Evolutionary conservation across 2,329 filamentous ascomycete genomes (phyloP).

Genomic region (Botrytis fabae): DNA sequence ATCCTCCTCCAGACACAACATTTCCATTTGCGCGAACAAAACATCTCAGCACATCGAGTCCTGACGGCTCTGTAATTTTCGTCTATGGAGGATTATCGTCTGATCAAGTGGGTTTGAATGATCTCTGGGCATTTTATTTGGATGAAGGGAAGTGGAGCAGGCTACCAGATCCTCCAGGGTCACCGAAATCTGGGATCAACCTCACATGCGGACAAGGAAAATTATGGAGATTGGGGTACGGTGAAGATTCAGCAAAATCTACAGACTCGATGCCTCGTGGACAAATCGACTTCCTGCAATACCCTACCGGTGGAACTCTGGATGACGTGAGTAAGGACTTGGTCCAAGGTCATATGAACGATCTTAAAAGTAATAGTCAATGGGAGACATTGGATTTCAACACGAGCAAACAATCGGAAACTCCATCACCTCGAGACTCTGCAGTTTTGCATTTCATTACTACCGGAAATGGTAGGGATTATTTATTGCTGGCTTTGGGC

Average conservation of each 20-base stretch:
- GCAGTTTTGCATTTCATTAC: conserved; percentile 11
- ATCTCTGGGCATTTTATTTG: conserved; percentile 17
- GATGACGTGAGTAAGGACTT: neutral
- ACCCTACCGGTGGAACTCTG: conserved; percentile 6
- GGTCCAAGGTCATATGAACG: neutral
- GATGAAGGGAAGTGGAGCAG: conserved; percentile 15
- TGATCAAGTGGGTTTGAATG: neutral
- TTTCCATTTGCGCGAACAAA: neutral
- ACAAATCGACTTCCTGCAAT: neutral
- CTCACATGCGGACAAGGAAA: conserved; percentile 9
- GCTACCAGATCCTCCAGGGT: conserved; percentile 12
- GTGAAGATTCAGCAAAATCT: neutral
- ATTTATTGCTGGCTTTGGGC: conserved; percentile 11
- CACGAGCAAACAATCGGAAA: neutral
- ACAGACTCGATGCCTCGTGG: neutral
- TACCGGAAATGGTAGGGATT: conserved; percentile 11
- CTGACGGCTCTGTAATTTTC: conserved; percentile 4
- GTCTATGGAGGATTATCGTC: conserved; percentile 9
- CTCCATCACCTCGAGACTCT: neutral
- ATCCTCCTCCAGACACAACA: conserved; percentile 11
- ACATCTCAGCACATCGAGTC: conserved; percentile 9
- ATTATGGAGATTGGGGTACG: conserved; percentile 7
- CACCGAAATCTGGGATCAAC: neutral
- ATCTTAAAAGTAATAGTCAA: neutral
- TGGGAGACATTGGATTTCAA: neutral